These are phyloP conservation scores for Staphylotrichum tortipilum DNA, from an alignment of 495 filamentous ascomycete genomes.

Conservation along the genomic window DNA sequence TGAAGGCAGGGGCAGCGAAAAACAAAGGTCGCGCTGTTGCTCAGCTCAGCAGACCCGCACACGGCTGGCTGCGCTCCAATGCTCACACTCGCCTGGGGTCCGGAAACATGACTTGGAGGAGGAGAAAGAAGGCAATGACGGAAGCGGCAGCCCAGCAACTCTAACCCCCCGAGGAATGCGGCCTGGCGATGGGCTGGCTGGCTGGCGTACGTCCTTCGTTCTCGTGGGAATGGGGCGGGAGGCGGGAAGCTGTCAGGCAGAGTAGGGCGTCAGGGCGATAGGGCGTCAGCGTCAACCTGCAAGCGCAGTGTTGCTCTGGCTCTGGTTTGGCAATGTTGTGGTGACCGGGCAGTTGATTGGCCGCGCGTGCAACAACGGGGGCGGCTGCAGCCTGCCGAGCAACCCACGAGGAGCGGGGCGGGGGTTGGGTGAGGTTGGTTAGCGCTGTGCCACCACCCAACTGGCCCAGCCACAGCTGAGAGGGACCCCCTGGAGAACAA, in stretches of 20 bases:
- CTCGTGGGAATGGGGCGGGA: background rate
- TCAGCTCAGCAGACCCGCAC: slow-evolving; percentile 13
- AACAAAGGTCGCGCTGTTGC: slow-evolving; percentile 9
- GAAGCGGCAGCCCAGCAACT: slow-evolving; percentile 1
- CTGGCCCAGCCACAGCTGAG: slow-evolving; percentile 16
- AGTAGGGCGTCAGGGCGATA: too few species aligned
- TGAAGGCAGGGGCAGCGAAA: slow-evolving; percentile 5
- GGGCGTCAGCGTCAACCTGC: too few species aligned
- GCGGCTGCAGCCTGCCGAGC: slow-evolving; percentile 21
- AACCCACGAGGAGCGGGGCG: slow-evolving; percentile 6
- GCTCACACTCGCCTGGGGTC: slow-evolving; percentile 4
- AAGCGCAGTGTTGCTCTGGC: slow-evolving; percentile 6
- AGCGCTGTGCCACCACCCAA: background rate
- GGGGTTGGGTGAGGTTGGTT: background rate
- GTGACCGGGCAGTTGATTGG: slow-evolving; percentile 21
- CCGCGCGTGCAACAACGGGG: slow-evolving; percentile 10
- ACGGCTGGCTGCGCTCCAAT: too few species aligned
- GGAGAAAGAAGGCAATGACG: slow-evolving; percentile 5
- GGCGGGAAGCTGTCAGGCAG: slow-evolving; percentile 16
- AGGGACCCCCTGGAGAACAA: too few species aligned
- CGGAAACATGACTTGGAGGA: slow-evolving; percentile 13
- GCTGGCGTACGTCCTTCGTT: too few species aligned
- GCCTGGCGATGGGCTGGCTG: background rate
- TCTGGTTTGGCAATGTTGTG: slow-evolving; percentile 27
- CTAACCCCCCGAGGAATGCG: slow-evolving; percentile 7